Base-by-base conservation (phyloP, 148 eudicot genomes). In the Camellia granthamiana region DNA sequence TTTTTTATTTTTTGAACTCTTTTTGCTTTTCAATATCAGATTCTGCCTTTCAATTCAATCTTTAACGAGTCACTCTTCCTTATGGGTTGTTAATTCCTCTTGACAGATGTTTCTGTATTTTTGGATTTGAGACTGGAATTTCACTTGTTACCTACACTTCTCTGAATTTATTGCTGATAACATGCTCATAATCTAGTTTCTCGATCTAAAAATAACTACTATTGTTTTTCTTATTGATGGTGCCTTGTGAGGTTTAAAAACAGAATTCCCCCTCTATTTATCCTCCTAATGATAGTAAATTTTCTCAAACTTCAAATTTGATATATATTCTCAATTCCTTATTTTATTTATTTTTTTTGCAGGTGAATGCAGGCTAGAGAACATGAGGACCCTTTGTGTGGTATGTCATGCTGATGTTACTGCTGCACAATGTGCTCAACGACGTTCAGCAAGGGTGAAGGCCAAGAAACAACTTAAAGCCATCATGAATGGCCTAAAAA, bases 381-480 rank as follows among this genome's bases (percentile, higher is more conserved):
- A 94, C 86, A 85, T 96, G 95, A 88, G 97, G 85, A 96, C 99
- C 52, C 88, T 96, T 30, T 96, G 99, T 85, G 93, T 96, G 76
- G 92, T 90, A 67, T 96, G 99, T 78, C 99, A 96, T 83, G 92
- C 94, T 84, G 95, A 90, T 85, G 98, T 96, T 69, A 96, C 98
- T 75, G 83, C 91, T 41, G 88, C 92, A 51, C 99, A 96, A 83
- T 84, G 86, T 70, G 80, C 93, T 76, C 90, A 96, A 42, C 89
- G 98, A 52, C 88, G 90, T 77, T 73, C 83, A 65, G 84, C 84
- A 12, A 90, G 90, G 83, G 52, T 19, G 10, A 77, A 85, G 59
- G 91, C 90, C 59, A 84, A 74, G 81, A 90, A 86, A 78, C 91
- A 81, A 71, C 93, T 92, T 82, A 89, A 84, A 77, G 86, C 76